Base-by-base conservation (phyloP, 2,329 filamentous ascomycete species). In the Didymosphaeria variabile region DNA sequence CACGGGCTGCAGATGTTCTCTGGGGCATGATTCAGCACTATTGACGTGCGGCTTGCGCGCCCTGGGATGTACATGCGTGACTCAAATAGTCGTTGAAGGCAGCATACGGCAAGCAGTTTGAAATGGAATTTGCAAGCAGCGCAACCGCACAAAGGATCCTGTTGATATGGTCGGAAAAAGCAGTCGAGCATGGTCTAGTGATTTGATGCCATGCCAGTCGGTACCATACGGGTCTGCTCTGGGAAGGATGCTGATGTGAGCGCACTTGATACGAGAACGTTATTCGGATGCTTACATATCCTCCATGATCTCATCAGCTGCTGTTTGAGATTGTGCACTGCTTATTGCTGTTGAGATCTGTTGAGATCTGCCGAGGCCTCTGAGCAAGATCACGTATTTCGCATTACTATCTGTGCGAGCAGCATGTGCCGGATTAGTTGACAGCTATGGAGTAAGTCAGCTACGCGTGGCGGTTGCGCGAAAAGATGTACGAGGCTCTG, bases 21-120 rank as follows among this genome's bases (percentile, higher is more conserved):
- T 31, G 36, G 32, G 32, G n/a, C 13, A 60, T 61, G 57, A 57
- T 61, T 59, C 59, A 61, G 59, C 56, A 38, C 36, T 55, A 55
- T 26, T n/a, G 44, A 26, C 26, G 46, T 17, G 26, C 29, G 19
- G 15, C 40, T 40, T 21, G 53, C 47, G 54, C 49, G 58, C 47
- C 55, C 44, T 58, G 42, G 31, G 50, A 34, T 51, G 36, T 40
- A 55, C 55, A 55, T 55, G 17, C 23, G 32, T 58, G 59, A 55
- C 45, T 58, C 52, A 7, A 38, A 21, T n/a, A 8, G 26, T 2
- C n/a, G 10, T 26, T 9, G 32, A 32, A 31, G 23, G 19, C 9
- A 19, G 15, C 21, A 10, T 17, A 5, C 10, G n/a, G 15, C 32
- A 15, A 40, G 15, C 5, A n/a, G 38, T 40, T 19, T 17, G 15